phyloP scores from a whole-genome alignment of 352 stramenopile species.

The Globisporangium paroecandrum region DNA sequence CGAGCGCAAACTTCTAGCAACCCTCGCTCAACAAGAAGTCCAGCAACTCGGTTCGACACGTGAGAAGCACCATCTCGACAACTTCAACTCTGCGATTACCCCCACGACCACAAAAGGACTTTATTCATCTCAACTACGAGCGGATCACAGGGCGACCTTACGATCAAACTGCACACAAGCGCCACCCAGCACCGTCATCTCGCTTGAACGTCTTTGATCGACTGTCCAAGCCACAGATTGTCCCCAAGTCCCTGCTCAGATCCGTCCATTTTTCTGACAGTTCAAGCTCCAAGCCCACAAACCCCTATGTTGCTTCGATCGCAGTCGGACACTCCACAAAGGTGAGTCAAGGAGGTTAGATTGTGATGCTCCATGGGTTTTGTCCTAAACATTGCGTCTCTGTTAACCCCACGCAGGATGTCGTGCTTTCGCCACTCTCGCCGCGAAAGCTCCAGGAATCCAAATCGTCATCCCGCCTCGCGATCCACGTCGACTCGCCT shows the following conservation, averaged over 20 bases:
- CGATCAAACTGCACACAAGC: slow-evolving; percentile 2
- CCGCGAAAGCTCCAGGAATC: background rate
- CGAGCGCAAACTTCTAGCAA: slow-evolving; percentile 19
- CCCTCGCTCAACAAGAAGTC: slow-evolving; percentile 5
- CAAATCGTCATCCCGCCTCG: slow-evolving; percentile 3
- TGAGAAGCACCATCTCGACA: slow-evolving; percentile 11
- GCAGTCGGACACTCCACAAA: background rate
- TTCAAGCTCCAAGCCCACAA: background rate
- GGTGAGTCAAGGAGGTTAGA: background rate
- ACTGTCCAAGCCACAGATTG: slow-evolving; percentile 24
- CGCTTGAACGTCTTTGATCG: slow-evolving; percentile 42
- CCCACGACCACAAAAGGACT: slow-evolving; percentile 40
- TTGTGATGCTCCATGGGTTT: background rate
- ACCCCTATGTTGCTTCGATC: background rate
- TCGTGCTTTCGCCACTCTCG: background rate
- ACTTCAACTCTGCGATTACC: slow-evolving; percentile 2
- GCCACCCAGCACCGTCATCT: background rate
- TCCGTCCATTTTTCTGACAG: background rate
- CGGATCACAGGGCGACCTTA: slow-evolving; percentile 34
- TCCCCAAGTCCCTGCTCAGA: slow-evolving; percentile 20
- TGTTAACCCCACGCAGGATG: slow-evolving; percentile 2
- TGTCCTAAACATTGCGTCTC: background rate
- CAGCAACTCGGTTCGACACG: background rate
- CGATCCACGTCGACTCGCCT: slow-evolving; percentile 13
- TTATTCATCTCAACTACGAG: slow-evolving; percentile 57